Conservation (phyloP, 768 basidiomycete genomes). For the Leccinum ochraceum region DNA sequence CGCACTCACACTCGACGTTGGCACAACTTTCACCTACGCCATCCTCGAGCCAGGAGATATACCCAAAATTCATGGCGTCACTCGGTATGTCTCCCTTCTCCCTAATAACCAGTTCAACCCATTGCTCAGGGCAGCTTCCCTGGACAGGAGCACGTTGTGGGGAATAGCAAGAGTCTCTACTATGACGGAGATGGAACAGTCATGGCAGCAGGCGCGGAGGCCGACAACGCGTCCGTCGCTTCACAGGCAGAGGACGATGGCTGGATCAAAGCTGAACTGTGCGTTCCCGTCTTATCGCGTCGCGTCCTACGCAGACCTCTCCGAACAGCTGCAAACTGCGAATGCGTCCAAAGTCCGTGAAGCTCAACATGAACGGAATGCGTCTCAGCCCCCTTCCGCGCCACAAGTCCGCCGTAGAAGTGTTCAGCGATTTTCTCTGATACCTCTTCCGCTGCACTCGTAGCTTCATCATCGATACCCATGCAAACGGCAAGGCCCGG, state of each 20-base stretch:
- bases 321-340: constrained; percentile 72
- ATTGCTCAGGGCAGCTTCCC: no score
- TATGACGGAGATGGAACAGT: no score
- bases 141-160: constrained; percentile 37
- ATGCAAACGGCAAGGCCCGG: constrained; percentile 66
- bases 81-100: no score
- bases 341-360: constrained; percentile 74
- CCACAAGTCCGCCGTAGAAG: constrained; percentile 67
- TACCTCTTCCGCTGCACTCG: constrained; percentile 76
- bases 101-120: no score
- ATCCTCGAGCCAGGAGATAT: no score
- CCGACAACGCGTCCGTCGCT: constrained; percentile 50
- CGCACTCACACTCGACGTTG: no score
- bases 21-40: no score
- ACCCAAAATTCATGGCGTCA: no score
- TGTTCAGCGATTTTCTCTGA: constrained; percentile 77
- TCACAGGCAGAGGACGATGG: constrained; percentile 65
- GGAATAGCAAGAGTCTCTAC: constrained; percentile 69
- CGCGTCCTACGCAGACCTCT: neutral
- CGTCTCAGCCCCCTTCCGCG: constrained; percentile 66
- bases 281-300: constrained; percentile 29
- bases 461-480: constrained; percentile 78
- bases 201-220: constrained; percentile 75
- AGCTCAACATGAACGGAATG: constrained; percentile 84
- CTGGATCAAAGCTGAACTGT: constrained; percentile 80